phyloP scores from a whole-genome alignment of 2,329 filamentous ascomycete genomes.

The Mariannaea sp. region DNA sequence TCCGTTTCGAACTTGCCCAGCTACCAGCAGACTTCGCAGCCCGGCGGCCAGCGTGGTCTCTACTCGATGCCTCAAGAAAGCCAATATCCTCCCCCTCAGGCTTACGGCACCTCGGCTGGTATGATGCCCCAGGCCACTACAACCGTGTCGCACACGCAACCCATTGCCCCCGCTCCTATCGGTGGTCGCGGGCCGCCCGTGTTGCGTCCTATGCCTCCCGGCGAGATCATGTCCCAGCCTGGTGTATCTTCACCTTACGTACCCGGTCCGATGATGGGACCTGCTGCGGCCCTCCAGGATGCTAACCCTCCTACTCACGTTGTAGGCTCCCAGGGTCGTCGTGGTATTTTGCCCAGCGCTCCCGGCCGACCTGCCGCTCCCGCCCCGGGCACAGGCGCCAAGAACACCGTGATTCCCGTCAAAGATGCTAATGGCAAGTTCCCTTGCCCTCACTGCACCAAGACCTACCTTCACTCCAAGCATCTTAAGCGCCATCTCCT shows the following conservation, averaged over 20 bases:
- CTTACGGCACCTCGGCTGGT: constrained; percentile 59
- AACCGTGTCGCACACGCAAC: constrained; percentile 72
- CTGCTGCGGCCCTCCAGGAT: constrained; percentile 59
- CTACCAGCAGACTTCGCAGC: constrained; percentile 58
- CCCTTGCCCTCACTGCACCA: constrained; percentile 96
- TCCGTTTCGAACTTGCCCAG: constrained; percentile 57
- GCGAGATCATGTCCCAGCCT: constrained; percentile 64
- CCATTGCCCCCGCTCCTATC: constrained; percentile 73
- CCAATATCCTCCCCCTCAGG: constrained; percentile 59
- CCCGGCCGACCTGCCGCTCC: constrained; percentile 82
- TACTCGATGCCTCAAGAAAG: constrained; percentile 61
- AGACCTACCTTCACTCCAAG: constrained; percentile 97
- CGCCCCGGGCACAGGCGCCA: constrained; percentile 69
- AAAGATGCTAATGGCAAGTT: constrained; percentile 99
- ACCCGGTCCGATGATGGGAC: constrained; percentile 61
- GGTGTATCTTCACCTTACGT: constrained; percentile 65
- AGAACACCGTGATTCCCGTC: constrained; percentile 83
- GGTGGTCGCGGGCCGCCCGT: constrained; percentile 62
- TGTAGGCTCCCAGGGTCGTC: constrained; percentile 89
- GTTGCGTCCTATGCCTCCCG: constrained; percentile 72
- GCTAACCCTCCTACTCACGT: constrained; percentile 81
- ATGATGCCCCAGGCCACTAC: constrained; percentile 72
- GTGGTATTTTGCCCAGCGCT: constrained; percentile 89
- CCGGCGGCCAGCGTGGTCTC: constrained; percentile 52
- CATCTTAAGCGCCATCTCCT: constrained; percentile 95